Percentiles rank a stretch among this genome's conserved stretches.
Conservation (phyloP, 1,284 basidiomycete genomes). For the Heterobasidion parviporum region DNA sequence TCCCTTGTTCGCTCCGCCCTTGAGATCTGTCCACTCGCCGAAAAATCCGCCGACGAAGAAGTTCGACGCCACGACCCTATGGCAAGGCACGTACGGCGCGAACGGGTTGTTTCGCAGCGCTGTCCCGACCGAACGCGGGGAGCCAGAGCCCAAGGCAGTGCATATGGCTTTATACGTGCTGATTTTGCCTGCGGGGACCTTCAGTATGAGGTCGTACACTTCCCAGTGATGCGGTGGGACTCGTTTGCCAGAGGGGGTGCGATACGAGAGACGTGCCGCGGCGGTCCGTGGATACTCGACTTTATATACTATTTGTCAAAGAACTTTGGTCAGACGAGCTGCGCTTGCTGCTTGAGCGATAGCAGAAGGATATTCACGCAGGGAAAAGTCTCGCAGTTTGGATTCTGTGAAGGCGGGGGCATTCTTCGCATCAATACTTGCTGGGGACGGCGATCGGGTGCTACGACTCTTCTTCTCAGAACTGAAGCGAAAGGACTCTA, state of each 20-base stretch:
- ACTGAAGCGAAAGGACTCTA: constrained; percentile 6
- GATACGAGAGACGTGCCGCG: constrained; percentile 7
- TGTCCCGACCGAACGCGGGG: constrained; percentile 54
- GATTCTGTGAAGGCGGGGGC: no score
- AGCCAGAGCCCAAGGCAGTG: constrained; percentile 37
- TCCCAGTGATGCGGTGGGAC: constrained; percentile 50
- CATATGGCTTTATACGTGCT: constrained; percentile 52
- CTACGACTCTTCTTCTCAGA: not conserved
- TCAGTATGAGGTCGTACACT: constrained; percentile 45
- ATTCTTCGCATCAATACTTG: not conserved
- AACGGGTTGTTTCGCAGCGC: constrained; percentile 58
- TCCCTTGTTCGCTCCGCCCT: constrained; percentile 7
- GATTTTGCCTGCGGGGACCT: constrained; percentile 43
- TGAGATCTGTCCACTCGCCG: constrained; percentile 41
- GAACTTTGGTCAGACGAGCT: no score
- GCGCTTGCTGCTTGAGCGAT: no score
- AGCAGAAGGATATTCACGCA: no score
- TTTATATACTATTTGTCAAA: not conserved
- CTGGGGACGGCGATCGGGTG: not conserved
- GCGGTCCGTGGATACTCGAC: constrained; percentile 6
- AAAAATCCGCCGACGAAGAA: constrained; percentile 51
- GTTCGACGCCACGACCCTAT: constrained; percentile 55
- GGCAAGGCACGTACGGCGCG: constrained; percentile 56
- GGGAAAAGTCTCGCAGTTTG: no score
- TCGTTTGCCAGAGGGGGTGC: constrained; percentile 19